A percentile compares a stretch with the other conserved stretches of the same genome.
Conservation (phyloP, 2,329 filamentous ascomycete species). For the Stachybotrys elegans region DNA sequence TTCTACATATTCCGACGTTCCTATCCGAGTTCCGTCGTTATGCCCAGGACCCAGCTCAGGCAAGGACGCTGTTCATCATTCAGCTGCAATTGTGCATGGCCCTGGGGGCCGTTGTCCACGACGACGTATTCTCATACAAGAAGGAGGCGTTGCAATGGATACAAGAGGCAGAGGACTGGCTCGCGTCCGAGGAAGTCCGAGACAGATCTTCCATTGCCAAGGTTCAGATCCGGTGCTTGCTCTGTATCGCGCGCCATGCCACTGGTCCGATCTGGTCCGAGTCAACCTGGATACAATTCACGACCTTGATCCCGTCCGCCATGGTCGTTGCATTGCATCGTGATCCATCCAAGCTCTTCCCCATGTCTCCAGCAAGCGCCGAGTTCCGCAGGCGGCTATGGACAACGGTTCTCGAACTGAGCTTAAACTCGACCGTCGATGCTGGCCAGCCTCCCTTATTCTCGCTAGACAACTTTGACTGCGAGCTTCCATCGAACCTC, state of each 20-base stretch:
- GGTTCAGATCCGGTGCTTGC: constrained; percentile 24
- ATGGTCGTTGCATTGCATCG: background rate
- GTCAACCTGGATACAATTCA: background rate
- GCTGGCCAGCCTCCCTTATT: background rate
- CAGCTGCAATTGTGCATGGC: constrained; percentile 15
- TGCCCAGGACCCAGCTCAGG: constrained; percentile 9
- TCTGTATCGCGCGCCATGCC: constrained; percentile 13
- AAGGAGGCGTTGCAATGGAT: constrained; percentile 15
- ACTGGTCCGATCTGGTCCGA: background rate
- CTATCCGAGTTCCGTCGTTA: constrained; percentile 24
- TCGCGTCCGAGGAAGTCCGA: constrained; percentile 10
- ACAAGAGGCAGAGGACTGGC: constrained; percentile 14
- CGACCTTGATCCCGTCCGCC: background rate
- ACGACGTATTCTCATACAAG: constrained; percentile 12
- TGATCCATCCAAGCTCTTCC: background rate
- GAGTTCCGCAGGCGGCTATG: background rate
- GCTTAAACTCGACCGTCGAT: background rate
- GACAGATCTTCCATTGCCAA: constrained; percentile 6
- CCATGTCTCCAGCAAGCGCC: background rate
- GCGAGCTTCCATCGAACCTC: background rate
- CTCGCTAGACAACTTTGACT: background rate
- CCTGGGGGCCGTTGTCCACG: constrained; percentile 14
- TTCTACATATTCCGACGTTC: constrained; percentile 36
- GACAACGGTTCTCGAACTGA: background rate
- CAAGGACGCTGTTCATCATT: constrained; percentile 14